Evolutionary conservation across 768 basidiomycete species (phyloP), one percentile per base, ranked within the genome.

Genomic region (Chalciporus sphaerocephalus): DNA sequence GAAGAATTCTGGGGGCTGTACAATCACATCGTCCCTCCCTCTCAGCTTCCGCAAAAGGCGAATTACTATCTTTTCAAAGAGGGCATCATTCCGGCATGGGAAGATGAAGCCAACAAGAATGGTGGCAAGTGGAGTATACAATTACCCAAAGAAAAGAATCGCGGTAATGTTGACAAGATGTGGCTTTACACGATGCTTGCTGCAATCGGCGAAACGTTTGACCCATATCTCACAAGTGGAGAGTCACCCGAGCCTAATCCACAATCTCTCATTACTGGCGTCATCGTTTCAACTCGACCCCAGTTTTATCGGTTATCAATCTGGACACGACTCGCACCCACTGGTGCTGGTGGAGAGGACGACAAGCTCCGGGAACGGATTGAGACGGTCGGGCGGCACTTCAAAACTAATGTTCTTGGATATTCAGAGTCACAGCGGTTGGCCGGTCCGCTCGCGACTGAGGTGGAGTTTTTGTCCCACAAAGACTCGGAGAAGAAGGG

Each of bases 1-100:
- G 96, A 99, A 70, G 95, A 97, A 68, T 99, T 99, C 71, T 99
- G 96, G 96, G 95, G 95, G 88, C 89, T 96, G 52, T 94, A 96
- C 72, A 96, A 97, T 69, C 96, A 97, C 70, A 95, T 98, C 59
- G 85, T 99, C 38, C 90, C 92, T 20, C 96, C 96, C 13, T 95
- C 92, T 16, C 80, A 83, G 60, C 74, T 98, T 52, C 91, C 92
- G 30, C 84, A 84, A 67, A 97, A 96, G 72, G 92, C 93, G n/a
- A 98, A 98, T 64, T 99, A 99, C 68, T 99, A 98, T 72, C 75
- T 99, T 53, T 98, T 99, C 83, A 97, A 96, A 77, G 92, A 92
- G 58, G 89, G 86, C 21, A 96, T 97, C 53, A 95, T 95, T 53
- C 93, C 93, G 6, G 94, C 94, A 41, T 96, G 93, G 93, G 94